phyloP scores from a whole-genome alignment of 768 basidiomycete genomes.

The Chiua virens region DNA sequence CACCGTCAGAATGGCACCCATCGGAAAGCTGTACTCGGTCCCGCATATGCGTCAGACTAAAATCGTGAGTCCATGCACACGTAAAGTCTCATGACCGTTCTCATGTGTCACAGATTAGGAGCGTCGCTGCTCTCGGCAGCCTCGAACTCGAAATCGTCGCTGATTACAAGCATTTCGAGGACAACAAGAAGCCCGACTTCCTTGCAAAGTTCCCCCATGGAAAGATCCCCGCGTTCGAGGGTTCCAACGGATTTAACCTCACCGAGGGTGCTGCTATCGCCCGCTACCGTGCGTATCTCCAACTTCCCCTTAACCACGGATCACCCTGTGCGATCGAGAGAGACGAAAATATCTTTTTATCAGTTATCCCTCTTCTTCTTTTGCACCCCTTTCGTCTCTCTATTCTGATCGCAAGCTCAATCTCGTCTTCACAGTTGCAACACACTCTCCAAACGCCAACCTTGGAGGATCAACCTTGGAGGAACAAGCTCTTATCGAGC shows the following conservation, averaged over 20 bases:
- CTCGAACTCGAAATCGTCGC: conserved; percentile 54
- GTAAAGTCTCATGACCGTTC: neutral
- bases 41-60: conserved; percentile 43
- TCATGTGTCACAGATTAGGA: conserved; percentile 42
- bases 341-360: conserved; percentile 36
- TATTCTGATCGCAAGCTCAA: conserved; percentile 16
- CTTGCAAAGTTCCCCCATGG: conserved; percentile 74
- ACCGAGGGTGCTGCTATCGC: conserved; percentile 82
- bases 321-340: conserved; percentile 15
- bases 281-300: conserved; percentile 73
- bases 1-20: conserved; percentile 49
- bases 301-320: conserved; percentile 4
- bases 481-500: conserved; percentile 76
- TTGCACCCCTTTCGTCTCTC: neutral
- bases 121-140: conserved; percentile 60
- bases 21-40: conserved; percentile 63
- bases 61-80: conserved; percentile 37
- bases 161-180: conserved; percentile 57
- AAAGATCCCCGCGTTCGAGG: conserved; percentile 84
- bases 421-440: conserved; percentile 55
- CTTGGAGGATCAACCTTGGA: conserved; percentile 67
- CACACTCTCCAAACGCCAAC: conserved; percentile 71
- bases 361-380: conserved; percentile 62
- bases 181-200: conserved; percentile 73
- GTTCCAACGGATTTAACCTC: conserved; percentile 72